These are phyloP conservation scores for Aureobasidium sp. DNA, from an alignment of 2,329 filamentous ascomycete genomes.

Conservation along the genomic window DNA sequence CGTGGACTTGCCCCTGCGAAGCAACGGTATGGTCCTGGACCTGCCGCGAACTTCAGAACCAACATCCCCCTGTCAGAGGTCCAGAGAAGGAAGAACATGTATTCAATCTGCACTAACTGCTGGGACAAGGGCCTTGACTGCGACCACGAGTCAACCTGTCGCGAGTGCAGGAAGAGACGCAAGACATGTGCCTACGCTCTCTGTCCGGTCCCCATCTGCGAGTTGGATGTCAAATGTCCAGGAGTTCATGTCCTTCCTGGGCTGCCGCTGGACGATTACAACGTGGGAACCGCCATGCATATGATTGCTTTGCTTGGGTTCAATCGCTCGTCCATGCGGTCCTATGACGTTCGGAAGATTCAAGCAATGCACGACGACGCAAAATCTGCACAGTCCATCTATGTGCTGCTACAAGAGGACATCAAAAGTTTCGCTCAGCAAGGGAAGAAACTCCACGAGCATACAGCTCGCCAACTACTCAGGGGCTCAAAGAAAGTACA, in stretches of 20 bases:
- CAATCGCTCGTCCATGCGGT: neutral
- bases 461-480: neutral
- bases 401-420: neutral
- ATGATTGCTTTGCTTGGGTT: neutral
- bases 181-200: too few relatives aligned
- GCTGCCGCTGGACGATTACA: too few relatives aligned
- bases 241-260: too few relatives aligned
- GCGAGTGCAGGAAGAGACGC: neutral
- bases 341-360: neutral
- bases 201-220: too few relatives aligned
- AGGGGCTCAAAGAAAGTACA: neutral
- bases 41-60: too few relatives aligned
- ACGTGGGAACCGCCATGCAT: too few relatives aligned
- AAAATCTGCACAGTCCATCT: neutral
- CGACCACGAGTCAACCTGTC: neutral
- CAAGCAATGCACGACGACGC: neutral
- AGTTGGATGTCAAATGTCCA: too few relatives aligned
- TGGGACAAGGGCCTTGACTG: neutral
- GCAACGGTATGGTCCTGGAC: too few relatives aligned
- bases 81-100: too few relatives aligned
- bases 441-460: neutral
- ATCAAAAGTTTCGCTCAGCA: neutral
- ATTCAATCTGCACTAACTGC: too few relatives aligned
- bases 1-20: too few relatives aligned
- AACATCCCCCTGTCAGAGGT: too few relatives aligned